Conservation (phyloP, 108 stramenopile genomes). For the Chaetoceros muelleri region DNA sequence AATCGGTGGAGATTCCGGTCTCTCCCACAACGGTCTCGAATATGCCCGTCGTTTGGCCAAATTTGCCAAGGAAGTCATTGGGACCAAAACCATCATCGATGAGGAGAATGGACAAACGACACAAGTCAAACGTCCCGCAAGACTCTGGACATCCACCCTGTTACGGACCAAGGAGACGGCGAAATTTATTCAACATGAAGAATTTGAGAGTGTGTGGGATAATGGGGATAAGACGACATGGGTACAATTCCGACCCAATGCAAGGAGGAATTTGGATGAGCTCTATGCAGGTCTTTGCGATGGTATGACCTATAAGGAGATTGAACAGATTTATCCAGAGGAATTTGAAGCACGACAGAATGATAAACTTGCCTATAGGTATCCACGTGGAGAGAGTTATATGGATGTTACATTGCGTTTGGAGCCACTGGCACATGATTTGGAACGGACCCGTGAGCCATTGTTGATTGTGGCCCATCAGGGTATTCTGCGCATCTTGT, state of each 20-base stretch:
- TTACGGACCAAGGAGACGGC: constrained; percentile 95
- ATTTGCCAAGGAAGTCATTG: constrained; percentile 81
- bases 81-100: constrained; percentile 23
- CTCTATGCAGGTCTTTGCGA: constrained; percentile 91
- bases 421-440: constrained; percentile 94
- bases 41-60: constrained; percentile 86
- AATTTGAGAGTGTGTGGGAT: constrained; percentile 47
- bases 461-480: constrained; percentile 94
- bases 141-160: constrained; percentile 95
- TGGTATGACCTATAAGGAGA: constrained; percentile 94
- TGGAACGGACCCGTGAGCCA: constrained; percentile 96
- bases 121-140: constrained; percentile 41
- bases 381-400: constrained; percentile 92
- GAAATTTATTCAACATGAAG: constrained; percentile 70
- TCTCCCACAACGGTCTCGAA: constrained; percentile 75
- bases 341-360: constrained; percentile 87
- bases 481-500: constrained; percentile 93
- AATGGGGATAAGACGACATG: constrained; percentile 74
- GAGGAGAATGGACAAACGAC: constrained; percentile 32
- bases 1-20: constrained; percentile 97
- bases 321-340: constrained; percentile 87
- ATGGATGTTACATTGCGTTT: constrained; percentile 96
- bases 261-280: constrained; percentile 86
- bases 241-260: constrained; percentile 75
- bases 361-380: constrained; percentile 91